phyloP scores from a whole-genome alignment of 179 eudicot genomes.

The Amaranthus tricolor region DNA sequence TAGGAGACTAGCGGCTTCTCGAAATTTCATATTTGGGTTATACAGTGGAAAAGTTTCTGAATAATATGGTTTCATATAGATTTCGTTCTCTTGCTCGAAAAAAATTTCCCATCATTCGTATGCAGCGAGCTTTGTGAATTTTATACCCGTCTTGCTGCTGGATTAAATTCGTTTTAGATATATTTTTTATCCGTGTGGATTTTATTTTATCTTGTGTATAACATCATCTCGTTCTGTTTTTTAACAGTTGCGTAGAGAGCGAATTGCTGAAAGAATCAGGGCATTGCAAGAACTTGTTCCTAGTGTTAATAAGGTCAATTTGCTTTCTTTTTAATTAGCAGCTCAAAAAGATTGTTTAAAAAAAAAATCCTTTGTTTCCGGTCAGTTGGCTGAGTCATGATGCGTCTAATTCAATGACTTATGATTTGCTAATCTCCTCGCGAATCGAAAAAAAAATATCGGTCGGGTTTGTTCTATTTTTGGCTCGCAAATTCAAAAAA shows the following conservation, averaged over 20 bases:
- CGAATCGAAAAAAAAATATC: no score
- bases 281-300: conserved; percentile 95
- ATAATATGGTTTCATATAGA: neutral
- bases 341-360: no score
- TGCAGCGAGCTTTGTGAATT: no score
- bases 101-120: neutral
- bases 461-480: no score
- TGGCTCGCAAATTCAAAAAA: no score
- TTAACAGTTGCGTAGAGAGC: conserved; percentile 69
- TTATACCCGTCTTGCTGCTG: neutral
- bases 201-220: neutral
- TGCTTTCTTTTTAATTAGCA: neutral
- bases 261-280: conserved; percentile 91
- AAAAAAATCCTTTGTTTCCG: neutral
- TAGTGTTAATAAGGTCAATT: conserved; percentile 72
- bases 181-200: neutral
- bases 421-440: no score
- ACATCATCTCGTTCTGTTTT: conserved; percentile 8
- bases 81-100: neutral
- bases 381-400: no score
- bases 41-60: neutral
- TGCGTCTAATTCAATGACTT: no score
- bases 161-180: neutral
- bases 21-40: no score
- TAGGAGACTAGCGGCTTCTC: no score